A percentile compares a stretch with the other conserved stretches of the same genome.
These are phyloP conservation scores for Sanghuangporus weigelae DNA, from an alignment of 1,284 basidiomycete species.

Conservation along the genomic window DNA sequence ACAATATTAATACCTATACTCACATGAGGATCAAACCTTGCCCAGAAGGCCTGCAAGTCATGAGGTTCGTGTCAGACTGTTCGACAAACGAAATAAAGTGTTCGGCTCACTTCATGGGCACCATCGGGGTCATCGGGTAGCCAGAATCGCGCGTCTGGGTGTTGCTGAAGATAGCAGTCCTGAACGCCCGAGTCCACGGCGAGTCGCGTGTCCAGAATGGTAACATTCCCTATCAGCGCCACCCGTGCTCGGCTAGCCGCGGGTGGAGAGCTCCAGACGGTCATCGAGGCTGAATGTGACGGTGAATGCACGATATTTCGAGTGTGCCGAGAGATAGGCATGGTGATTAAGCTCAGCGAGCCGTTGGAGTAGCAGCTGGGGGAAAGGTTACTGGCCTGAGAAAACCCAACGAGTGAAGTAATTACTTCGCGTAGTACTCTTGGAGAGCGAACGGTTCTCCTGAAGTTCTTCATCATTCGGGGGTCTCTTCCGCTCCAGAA, in stretches of 20 bases:
- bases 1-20: conserved; percentile 13
- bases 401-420: not conserved
- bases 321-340: conserved; percentile 59
- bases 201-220: conserved; percentile 33
- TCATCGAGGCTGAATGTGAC: conserved; percentile 46
- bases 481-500: not conserved
- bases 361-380: conserved; percentile 51
- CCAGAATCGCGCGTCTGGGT: conserved; percentile 48
- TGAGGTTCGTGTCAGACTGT: conserved; percentile 9
- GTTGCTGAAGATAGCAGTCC: conserved; percentile 40
- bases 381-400: not conserved
- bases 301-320: conserved; percentile 47
- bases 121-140: conserved; percentile 41
- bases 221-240: conserved; percentile 51
- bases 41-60: conserved; percentile 43
- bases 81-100: not conserved
- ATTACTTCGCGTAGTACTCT: conserved; percentile 50
- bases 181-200: conserved; percentile 32
- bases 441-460: conserved; percentile 56
- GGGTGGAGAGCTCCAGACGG: conserved; percentile 40
- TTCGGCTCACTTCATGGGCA: conserved; percentile 36
- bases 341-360: conserved; percentile 54
- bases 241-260: conserved; percentile 44
- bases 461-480: conserved; percentile 22
- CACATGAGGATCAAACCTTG: conserved; percentile 49